phyloP scores from a whole-genome alignment of 1,139 yeast genomes.

The Geotrichum cucujoidarum region DNA sequence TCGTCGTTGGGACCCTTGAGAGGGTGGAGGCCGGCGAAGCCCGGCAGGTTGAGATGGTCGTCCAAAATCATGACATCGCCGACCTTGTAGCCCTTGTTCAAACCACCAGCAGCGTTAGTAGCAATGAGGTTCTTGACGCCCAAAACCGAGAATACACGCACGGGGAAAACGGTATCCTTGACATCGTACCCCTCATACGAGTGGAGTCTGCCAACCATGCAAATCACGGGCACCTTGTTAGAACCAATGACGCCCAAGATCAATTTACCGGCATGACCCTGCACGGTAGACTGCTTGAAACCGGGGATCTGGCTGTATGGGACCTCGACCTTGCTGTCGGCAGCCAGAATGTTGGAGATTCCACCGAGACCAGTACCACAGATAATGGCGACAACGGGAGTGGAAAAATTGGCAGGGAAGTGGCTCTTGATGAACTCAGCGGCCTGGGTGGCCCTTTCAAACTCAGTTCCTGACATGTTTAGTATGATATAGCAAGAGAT shows the following conservation, averaged over 20 bases:
- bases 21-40: slow-evolving; percentile 83
- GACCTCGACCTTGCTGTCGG: slow-evolving; percentile 47
- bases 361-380: slow-evolving; percentile 97
- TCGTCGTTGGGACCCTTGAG: slow-evolving; percentile 82
- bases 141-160: slow-evolving; percentile 64
- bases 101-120: slow-evolving; percentile 95
- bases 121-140: slow-evolving; percentile 60
- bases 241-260: slow-evolving; percentile 71
- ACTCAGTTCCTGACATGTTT: slow-evolving; percentile 8
- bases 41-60: slow-evolving; percentile 89
- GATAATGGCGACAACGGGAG: slow-evolving; percentile 59
- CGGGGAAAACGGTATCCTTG: slow-evolving; percentile 78
- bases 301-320: slow-evolving; percentile 73
- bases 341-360: slow-evolving; percentile 52
- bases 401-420: slow-evolving; percentile 29
- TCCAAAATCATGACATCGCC: slow-evolving; percentile 89
- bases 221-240: slow-evolving; percentile 71
- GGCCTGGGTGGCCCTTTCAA: slow-evolving; percentile 27
- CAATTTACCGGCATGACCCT: slow-evolving; percentile 83
- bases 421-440: slow-evolving; percentile 26
- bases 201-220: slow-evolving; percentile 92
- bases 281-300: slow-evolving; percentile 74
- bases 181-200: slow-evolving; percentile 87
- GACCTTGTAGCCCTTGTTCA: slow-evolving; percentile 58
- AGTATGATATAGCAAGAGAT: not conserved